phyloP scores from a whole-genome alignment of 73 alveolate species.

The Uronychia binucleata region DNA sequence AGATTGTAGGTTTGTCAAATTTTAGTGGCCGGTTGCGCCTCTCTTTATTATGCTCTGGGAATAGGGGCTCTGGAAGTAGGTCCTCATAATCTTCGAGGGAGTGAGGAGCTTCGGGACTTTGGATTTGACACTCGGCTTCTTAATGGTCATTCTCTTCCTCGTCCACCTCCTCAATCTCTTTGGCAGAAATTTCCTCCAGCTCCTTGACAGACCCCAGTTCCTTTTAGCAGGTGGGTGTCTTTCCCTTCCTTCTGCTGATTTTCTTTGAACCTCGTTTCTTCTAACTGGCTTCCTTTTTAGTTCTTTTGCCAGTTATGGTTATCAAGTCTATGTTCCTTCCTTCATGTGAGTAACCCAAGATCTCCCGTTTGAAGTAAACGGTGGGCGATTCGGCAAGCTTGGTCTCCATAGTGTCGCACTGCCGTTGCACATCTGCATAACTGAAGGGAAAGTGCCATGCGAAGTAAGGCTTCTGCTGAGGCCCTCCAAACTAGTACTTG shows the following conservation, averaged over 20 bases:
- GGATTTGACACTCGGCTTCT: constrained; percentile 66
- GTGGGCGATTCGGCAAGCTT: constrained; percentile 23
- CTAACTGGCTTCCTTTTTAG: constrained; percentile 14
- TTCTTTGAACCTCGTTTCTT: constrained; percentile 26
- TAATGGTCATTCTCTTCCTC: constrained; percentile 59
- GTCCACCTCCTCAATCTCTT: too few relatives aligned
- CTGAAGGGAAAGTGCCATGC: background rate
- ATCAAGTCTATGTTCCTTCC: constrained; percentile 59
- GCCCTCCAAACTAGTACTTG: constrained; percentile 18
- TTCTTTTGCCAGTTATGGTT: constrained; percentile 70
- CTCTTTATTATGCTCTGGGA: constrained; percentile 17
- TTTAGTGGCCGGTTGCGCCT: constrained; percentile 35
- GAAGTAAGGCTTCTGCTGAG: background rate
- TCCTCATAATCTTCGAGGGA: constrained; percentile 2
- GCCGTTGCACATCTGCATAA: constrained; percentile 7
- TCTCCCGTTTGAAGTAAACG: constrained; percentile 64
- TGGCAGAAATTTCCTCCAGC: too few relatives aligned
- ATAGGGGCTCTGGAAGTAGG: background rate
- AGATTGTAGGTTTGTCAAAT: constrained; percentile 81
- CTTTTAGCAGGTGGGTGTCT: too few relatives aligned
- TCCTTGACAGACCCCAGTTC: constrained; percentile 39
- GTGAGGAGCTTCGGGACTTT: too few relatives aligned
- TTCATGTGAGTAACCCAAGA: constrained; percentile 46
- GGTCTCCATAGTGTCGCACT: constrained; percentile 20
- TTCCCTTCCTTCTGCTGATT: constrained; percentile 70